Percentiles rank a stretch among this genome's conserved stretches.
phyloP scores from a whole-genome alignment of 2,329 filamentous ascomycete species.

The Colletotrichum euphorbiae region DNA sequence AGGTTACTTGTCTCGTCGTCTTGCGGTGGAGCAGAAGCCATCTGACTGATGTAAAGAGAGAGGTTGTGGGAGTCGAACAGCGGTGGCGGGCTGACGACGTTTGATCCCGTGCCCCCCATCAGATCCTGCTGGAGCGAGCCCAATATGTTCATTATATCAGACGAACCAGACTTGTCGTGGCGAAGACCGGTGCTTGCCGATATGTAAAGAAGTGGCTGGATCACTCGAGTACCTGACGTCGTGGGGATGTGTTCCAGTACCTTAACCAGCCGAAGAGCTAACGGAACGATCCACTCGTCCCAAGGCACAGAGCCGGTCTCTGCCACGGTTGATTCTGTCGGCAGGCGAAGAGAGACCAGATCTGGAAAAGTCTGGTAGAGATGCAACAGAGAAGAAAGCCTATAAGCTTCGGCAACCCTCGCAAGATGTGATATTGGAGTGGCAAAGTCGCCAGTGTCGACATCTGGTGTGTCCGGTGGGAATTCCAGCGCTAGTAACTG shows the following conservation, averaged over 20 bases:
- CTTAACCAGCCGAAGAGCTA: constrained; percentile 48
- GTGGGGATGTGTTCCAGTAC: constrained; percentile 51
- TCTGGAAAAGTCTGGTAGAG: constrained; percentile 55
- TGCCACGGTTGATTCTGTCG: constrained; percentile 38
- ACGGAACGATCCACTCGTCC: constrained; percentile 52
- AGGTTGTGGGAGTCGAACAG: constrained; percentile 24
- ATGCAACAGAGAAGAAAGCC: constrained; percentile 51
- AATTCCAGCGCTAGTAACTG: constrained; percentile 49
- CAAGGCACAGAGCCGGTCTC: constrained; percentile 44
- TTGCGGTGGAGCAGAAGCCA: constrained; percentile 35
- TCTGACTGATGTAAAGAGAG: constrained; percentile 35
- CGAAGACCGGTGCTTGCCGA: constrained; percentile 51
- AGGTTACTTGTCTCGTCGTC: constrained; percentile 39
- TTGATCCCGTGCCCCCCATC: constrained; percentile 17
- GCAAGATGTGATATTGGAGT: constrained; percentile 48
- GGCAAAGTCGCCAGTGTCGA: constrained; percentile 46
- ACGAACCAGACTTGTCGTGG: constrained; percentile 35
- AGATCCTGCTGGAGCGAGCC: constrained; percentile 35
- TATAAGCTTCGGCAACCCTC: constrained; percentile 52
- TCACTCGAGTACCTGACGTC: constrained; percentile 50
- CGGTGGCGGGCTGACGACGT: constrained; percentile 21
- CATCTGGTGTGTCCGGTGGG: constrained; percentile 37
- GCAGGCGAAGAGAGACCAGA: constrained; percentile 46
- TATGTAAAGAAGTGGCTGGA: constrained; percentile 53
- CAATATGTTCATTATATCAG: constrained; percentile 29